Conservation (phyloP, 805 yeast genomes). For the Blastobotrys terrestris region DNA sequence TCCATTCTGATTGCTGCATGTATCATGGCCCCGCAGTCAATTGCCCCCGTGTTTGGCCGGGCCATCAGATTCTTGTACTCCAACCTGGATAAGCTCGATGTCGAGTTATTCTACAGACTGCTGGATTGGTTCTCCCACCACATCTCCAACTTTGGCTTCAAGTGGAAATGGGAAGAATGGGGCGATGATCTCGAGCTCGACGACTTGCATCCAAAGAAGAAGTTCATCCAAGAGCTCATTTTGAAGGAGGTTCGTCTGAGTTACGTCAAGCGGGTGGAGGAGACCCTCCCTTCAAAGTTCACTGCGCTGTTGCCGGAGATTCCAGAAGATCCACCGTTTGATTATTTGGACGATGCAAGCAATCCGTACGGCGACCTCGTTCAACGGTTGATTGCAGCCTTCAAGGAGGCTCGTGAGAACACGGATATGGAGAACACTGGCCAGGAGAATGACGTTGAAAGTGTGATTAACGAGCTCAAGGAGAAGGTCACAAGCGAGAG, state of each 20-base stretch:
- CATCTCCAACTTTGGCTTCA: conserved; percentile 85
- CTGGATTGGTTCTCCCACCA: conserved; percentile 92
- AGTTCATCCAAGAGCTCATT: conserved; percentile 70
- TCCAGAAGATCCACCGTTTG: conserved; percentile 34
- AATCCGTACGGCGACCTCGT: conserved; percentile 35
- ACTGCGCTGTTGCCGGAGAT: conserved; percentile 37
- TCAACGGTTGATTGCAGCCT: conserved; percentile 32
- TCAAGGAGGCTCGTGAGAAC: conserved; percentile 6
- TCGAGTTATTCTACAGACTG: conserved; percentile 64
- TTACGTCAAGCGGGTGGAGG: conserved; percentile 63
- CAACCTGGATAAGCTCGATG: conserved; percentile 60
- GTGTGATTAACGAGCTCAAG: conserved; percentile 16
- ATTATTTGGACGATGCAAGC: conserved; percentile 32
- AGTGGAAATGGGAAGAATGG: conserved; percentile 99
- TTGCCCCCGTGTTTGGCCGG: conserved; percentile 93
- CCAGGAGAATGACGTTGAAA: conserved; percentile 2
- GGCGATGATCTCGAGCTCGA: conserved; percentile 39
- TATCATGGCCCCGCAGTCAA: conserved; percentile 67
- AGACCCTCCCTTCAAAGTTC: conserved; percentile 61
- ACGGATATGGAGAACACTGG: conserved; percentile 20
- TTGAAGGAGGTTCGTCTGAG: conserved; percentile 79
- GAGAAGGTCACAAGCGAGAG: conserved; percentile 23
- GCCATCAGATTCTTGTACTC: conserved; percentile 79
- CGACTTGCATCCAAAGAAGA: conserved; percentile 62
- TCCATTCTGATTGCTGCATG: conserved; percentile 84